Evolutionary conservation across 208 protist genomes (phyloP).

Genomic region (Leishmania martiniquensis): DNA sequence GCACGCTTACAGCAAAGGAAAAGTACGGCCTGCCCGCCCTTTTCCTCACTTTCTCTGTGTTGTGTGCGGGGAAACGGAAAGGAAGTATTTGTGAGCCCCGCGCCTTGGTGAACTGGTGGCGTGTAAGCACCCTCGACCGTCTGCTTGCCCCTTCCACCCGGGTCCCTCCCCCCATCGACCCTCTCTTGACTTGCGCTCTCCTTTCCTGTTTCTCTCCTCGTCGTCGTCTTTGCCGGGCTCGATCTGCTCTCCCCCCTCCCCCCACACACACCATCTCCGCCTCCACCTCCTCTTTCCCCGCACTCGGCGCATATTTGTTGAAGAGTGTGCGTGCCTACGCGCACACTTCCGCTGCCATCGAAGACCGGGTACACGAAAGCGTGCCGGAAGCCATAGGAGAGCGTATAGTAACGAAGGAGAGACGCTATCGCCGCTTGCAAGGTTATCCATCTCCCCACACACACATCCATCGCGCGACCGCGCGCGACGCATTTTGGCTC

Average conservation of each 20-base stretch:
- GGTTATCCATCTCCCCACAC: background rate
- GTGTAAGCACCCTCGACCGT: background rate
- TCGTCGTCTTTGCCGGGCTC: background rate
- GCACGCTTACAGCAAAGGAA: background rate
- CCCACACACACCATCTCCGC: background rate
- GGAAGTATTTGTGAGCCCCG: background rate
- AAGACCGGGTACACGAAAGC: background rate
- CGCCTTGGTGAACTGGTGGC: background rate
- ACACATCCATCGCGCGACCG: background rate
- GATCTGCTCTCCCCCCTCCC: background rate
- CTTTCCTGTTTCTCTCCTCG: conserved; percentile 4
- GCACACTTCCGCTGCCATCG: background rate
- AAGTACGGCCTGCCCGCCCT: background rate
- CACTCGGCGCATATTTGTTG: background rate
- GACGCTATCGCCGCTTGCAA: background rate
- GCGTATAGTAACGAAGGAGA: background rate
- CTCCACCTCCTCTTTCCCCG: background rate
- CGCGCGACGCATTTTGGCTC: background rate
- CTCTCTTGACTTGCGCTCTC: background rate
- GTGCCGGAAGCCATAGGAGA: background rate
- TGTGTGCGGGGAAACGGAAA: background rate
- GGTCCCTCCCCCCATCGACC: background rate
- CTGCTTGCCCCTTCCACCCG: background rate
- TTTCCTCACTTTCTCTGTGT: background rate
- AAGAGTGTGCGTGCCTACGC: background rate